A percentile compares a stretch with the other conserved stretches of the same genome.
These are phyloP conservation scores for Parachlorella kessleri DNA, from an alignment of 139 green algal genomes.

Conservation along the genomic window DNA sequence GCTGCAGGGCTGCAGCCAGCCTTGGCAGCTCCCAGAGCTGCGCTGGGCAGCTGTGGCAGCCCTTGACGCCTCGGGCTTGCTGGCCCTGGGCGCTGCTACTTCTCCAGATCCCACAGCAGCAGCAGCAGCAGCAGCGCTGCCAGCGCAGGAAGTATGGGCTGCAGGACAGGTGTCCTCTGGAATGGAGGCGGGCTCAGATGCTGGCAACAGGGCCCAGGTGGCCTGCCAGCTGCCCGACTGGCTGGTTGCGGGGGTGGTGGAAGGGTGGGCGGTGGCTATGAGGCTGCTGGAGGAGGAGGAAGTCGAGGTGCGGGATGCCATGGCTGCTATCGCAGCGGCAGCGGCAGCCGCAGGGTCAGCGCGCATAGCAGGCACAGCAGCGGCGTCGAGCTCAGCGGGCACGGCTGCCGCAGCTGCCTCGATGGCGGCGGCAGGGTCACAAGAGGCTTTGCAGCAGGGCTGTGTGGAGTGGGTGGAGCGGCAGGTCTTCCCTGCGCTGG, in stretches of 20 bases:
- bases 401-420: too few relatives aligned
- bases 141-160: too few relatives aligned
- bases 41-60: conserved; percentile 57
- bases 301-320: conserved; percentile 47
- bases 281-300: conserved; percentile 83
- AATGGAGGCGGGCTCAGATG: too few relatives aligned
- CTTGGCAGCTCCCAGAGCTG: conserved; percentile 52
- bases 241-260: conserved; percentile 27
- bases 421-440: neutral
- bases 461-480: conserved; percentile 53
- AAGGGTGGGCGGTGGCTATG: conserved; percentile 55
- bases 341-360: neutral
- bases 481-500: conserved; percentile 34
- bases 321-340: neutral
- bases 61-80: conserved; percentile 46
- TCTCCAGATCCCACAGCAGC: neutral
- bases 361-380: too few relatives aligned
- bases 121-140: neutral
- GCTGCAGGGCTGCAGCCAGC: conserved; percentile 12
- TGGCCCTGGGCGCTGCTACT: conserved; percentile 8
- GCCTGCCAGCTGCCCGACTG: neutral
- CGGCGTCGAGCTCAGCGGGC: too few relatives aligned
- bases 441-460: neutral
- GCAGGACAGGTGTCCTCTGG: too few relatives aligned
- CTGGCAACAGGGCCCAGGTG: too few relatives aligned